Conservation (phyloP, 1,284 basidiomycete genomes). For the Albatrellus sp. region DNA sequence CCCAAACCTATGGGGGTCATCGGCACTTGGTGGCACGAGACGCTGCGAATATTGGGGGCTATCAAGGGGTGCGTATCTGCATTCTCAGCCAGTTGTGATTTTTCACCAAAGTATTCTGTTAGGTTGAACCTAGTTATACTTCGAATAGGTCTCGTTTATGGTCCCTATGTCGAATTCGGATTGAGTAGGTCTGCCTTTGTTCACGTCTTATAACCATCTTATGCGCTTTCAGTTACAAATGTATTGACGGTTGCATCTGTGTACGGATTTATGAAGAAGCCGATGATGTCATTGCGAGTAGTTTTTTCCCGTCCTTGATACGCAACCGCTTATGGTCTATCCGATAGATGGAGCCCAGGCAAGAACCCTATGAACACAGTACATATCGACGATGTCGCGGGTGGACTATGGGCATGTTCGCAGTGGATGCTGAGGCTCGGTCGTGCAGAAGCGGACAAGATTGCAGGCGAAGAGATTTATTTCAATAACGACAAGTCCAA, state of each 20-base stretch:
- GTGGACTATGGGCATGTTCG: slow-evolving; percentile 63
- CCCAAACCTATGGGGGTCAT: slow-evolving; percentile 61
- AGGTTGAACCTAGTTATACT: slow-evolving; percentile 77
- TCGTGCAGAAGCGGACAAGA: slow-evolving; percentile 43
- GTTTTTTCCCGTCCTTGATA: slow-evolving; percentile 4
- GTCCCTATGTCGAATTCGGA: slow-evolving; percentile 63
- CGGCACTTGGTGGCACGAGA: slow-evolving; percentile 88
- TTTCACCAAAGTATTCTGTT: background rate
- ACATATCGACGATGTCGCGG: slow-evolving; percentile 69
- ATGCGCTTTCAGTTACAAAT: slow-evolving; percentile 31
- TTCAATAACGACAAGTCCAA: slow-evolving; percentile 66
- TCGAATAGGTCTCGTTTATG: slow-evolving; percentile 60
- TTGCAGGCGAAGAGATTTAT: slow-evolving; percentile 57
- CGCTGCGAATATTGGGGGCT: slow-evolving; percentile 62
- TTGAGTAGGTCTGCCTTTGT: slow-evolving; percentile 30
- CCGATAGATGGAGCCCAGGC: slow-evolving; percentile 57
- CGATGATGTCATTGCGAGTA: slow-evolving; percentile 76
- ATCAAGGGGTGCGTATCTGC: slow-evolving; percentile 45
- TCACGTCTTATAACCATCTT: slow-evolving; percentile 1
- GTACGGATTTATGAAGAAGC: slow-evolving; percentile 73
- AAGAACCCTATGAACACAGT: slow-evolving; percentile 74
- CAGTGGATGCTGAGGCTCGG: slow-evolving; percentile 59
- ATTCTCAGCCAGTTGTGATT: background rate
- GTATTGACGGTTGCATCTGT: slow-evolving; percentile 72
- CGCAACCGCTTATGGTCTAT: slow-evolving; percentile 11